Evolutionary conservation across 805 yeast genomes (phyloP).

Genomic region (Tanozyma kutaoensis): DNA sequence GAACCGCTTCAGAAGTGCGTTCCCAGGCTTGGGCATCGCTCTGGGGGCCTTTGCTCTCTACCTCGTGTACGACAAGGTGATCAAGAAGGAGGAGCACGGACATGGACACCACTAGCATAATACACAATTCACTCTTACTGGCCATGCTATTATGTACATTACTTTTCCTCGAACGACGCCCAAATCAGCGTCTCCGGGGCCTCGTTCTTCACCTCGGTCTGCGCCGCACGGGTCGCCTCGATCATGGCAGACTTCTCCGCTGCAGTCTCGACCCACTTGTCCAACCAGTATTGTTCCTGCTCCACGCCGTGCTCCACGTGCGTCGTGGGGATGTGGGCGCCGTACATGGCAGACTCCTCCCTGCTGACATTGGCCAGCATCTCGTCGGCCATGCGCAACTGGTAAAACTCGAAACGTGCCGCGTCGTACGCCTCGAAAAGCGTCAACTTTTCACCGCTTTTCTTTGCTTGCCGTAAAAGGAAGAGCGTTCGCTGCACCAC

Average conservation of each 20-base stretch:
- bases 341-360: constrained; percentile 82
- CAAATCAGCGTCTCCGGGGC: background rate
- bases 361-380: constrained; percentile 54
- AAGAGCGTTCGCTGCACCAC: constrained; percentile 32
- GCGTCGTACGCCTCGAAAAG: constrained; percentile 65
- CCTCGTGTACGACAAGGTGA: constrained; percentile 45
- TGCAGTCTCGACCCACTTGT: constrained; percentile 65
- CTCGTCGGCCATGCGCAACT: constrained; percentile 74
- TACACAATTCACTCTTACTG: background rate
- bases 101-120: constrained; percentile 5
- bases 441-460: constrained; percentile 10
- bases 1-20: constrained; percentile 54
- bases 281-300: constrained; percentile 58
- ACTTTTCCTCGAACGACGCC: background rate
- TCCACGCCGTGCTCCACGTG: constrained; percentile 55
- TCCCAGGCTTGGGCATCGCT: constrained; percentile 77
- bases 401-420: constrained; percentile 81
- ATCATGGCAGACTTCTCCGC: constrained; percentile 43
- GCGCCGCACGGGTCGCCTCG: constrained; percentile 27
- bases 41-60: constrained; percentile 61
- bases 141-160: background rate
- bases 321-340: constrained; percentile 56
- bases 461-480: constrained; percentile 14
- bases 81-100: constrained; percentile 17
- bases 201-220: constrained; percentile 5